A percentile compares a stretch with the other conserved stretches of the same genome.
These are phyloP conservation scores for Boletellus ananiceps DNA, from an alignment of 768 basidiomycete genomes.

Conservation along the genomic window DNA sequence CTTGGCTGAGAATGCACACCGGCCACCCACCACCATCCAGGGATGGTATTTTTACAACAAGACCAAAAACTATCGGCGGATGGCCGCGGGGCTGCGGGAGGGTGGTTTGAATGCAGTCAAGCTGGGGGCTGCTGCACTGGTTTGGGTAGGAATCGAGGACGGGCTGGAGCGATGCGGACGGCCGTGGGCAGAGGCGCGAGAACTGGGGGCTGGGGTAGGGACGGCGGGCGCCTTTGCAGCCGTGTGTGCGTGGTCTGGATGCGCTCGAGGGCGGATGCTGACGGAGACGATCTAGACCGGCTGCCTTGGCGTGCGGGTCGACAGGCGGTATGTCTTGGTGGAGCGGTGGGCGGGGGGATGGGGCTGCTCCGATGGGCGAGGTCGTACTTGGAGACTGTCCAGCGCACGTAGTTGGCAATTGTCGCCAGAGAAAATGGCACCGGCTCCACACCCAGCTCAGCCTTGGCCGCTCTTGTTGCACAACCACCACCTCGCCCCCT, in stretches of 20 bases:
- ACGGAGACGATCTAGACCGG: constrained; percentile 41
- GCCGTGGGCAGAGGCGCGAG: constrained; percentile 40
- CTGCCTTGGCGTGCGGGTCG: constrained; percentile 47
- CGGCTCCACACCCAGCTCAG: constrained; percentile 7
- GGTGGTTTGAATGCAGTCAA: constrained; percentile 54
- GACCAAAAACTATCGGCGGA: constrained; percentile 87
- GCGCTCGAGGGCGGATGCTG: neutral
- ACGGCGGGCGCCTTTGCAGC: constrained; percentile 56
- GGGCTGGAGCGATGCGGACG: constrained; percentile 34
- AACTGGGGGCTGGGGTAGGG: constrained; percentile 61
- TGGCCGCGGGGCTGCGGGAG: constrained; percentile 66
- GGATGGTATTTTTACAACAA: constrained; percentile 98
- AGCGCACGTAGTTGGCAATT: neutral
- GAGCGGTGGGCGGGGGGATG: constrained; percentile 52
- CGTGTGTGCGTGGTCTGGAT: constrained; percentile 40
- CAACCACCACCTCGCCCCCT: constrained; percentile 5
- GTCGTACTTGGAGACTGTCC: constrained; percentile 25
- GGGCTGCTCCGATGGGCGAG: constrained; percentile 41
- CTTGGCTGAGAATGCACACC: constrained; percentile 90
- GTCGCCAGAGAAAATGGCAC: neutral
- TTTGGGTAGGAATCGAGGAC: constrained; percentile 50
- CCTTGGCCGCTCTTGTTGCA: constrained; percentile 2
- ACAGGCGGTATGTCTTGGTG: constrained; percentile 51
- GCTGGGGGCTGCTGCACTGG: constrained; percentile 43
- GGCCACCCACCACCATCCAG: constrained; percentile 76